These are phyloP conservation scores for Dalechampia spathulata DNA, from an alignment of 441 rosid species.

Conservation along the genomic window DNA sequence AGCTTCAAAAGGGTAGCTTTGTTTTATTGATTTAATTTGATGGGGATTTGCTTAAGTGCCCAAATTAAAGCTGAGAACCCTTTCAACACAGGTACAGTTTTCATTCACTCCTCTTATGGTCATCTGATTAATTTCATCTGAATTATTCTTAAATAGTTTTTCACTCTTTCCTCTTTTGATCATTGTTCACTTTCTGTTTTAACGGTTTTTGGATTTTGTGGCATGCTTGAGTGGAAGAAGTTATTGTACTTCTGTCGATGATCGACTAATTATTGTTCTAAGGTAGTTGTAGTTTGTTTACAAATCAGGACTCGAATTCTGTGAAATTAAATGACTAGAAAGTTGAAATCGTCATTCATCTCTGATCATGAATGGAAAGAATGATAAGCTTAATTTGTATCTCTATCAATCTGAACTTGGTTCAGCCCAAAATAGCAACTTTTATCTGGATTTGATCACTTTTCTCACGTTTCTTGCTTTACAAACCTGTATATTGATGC, in stretches of 20 bases:
- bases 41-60: constrained; percentile 92
- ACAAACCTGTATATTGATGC: neutral
- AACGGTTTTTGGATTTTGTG: neutral
- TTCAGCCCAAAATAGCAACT: no score
- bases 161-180: neutral
- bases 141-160: no score
- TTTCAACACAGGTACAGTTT: constrained; percentile 49
- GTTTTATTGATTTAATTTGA: constrained; percentile 23
- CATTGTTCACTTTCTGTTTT: neutral
- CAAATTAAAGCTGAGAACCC: constrained; percentile 86
- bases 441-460: neutral
- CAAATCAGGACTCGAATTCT: neutral
- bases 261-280: neutral
- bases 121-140: no score
- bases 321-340: neutral
- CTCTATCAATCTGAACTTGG: no score
- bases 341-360: neutral
- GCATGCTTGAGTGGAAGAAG: neutral
- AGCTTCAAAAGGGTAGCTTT: constrained; percentile 18
- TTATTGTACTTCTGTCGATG: neutral
- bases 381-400: neutral
- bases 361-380: no score
- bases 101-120: no score
- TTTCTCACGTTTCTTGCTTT: neutral
- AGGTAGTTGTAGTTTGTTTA: neutral